phyloP scores from a whole-genome alignment of 1,284 basidiomycete genomes.

The Sanguinoderma infundibulare region DNA sequence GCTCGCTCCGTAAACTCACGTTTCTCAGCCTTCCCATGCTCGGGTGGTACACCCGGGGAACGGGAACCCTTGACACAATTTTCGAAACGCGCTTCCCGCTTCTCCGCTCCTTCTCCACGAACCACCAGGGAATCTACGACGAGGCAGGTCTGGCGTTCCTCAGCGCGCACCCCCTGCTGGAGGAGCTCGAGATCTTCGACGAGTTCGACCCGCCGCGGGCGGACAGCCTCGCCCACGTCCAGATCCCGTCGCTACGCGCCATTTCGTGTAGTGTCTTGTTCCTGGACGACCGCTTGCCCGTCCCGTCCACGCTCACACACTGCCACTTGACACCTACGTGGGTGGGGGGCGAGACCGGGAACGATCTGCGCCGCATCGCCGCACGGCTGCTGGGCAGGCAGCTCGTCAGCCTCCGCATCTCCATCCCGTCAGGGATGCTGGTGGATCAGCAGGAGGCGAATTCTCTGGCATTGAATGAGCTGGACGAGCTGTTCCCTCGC shows the following conservation, averaged over 20 bases:
- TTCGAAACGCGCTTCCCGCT: neutral
- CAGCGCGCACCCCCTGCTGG: neutral
- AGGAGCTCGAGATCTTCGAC: slow-evolving; percentile 4
- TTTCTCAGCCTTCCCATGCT: neutral
- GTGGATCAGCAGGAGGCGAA: too few relatives aligned
- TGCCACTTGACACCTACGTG: neutral
- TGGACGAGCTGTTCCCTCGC: neutral
- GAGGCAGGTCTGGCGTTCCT: neutral
- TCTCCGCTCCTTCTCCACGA: slow-evolving; percentile 2
- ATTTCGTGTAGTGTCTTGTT: neutral
- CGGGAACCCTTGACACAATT: neutral
- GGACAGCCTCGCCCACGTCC: neutral
- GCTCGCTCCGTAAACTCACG: neutral
- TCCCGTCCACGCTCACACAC: slow-evolving; percentile 1
- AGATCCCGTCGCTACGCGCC: neutral
- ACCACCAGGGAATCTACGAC: neutral
- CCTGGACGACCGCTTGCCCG: neutral
- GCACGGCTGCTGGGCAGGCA: neutral
- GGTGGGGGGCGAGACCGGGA: neutral
- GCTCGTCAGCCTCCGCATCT: slow-evolving; percentile 8
- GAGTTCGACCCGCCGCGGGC: neutral
- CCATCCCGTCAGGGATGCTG: neutral
- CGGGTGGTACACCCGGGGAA: neutral
- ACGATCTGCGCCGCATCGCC: neutral
- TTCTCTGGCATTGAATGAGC: neutral